A percentile compares a stretch with the other conserved stretches of the same genome.
Evolutionary conservation across 306 rosid species (phyloP).

Genomic region (Fagus crenata): DNA sequence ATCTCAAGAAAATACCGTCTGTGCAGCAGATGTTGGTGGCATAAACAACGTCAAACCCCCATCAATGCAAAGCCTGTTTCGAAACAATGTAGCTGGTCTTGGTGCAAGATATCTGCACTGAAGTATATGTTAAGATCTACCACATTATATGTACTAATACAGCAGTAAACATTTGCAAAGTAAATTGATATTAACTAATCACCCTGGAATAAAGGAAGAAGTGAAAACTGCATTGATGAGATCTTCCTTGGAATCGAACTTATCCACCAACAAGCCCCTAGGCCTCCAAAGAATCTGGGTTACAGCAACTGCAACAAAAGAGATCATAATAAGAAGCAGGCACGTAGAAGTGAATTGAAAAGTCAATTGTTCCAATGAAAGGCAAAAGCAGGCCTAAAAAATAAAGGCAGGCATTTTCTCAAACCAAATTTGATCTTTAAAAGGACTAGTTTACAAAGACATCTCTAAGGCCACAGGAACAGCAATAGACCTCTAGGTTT

Average conservation of each 20-base stretch:
- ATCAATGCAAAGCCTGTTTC: constrained; percentile 86
- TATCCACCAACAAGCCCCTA: constrained; percentile 89
- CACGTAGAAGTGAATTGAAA: constrained; percentile 6
- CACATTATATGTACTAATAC: constrained; percentile 9
- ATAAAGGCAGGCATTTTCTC: too few relatives aligned
- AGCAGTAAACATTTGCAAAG: constrained; percentile 19
- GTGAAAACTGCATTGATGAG: constrained; percentile 94
- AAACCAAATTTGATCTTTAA: neutral
- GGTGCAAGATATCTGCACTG: constrained; percentile 83
- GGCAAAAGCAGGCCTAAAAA: neutral
- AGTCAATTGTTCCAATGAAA: neutral
- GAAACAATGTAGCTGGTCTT: constrained; percentile 79
- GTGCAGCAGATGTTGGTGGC: constrained; percentile 93
- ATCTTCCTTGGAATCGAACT: constrained; percentile 94
- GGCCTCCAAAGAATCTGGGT: constrained; percentile 94
- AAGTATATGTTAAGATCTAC: constrained; percentile 14
- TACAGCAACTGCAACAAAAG: constrained; percentile 74
- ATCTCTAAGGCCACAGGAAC: neutral
- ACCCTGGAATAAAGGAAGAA: constrained; percentile 99
- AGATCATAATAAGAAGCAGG: constrained; percentile 2
- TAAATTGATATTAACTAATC: constrained; percentile 41
- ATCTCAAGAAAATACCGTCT: constrained; percentile 56
- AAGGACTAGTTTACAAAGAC: neutral
- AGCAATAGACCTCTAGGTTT: neutral
- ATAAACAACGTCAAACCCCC: constrained; percentile 94